Evolutionary conservation across 2,329 filamentous ascomycete species (phyloP).

Genomic region (Exserohilum turcica): DNA sequence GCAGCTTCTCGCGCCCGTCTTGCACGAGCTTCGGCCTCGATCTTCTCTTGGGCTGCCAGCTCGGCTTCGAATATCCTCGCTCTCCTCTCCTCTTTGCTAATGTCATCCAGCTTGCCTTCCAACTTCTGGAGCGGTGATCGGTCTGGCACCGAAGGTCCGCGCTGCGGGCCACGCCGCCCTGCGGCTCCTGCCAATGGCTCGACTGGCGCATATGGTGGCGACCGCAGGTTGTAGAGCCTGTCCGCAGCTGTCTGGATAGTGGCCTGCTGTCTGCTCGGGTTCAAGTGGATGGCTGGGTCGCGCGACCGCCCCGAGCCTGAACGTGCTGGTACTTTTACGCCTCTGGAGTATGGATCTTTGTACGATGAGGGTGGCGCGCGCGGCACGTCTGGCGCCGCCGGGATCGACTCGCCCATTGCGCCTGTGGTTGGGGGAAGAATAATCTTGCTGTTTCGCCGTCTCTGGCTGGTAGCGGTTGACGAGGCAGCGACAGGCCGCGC

Average conservation of each 20-base stretch:
- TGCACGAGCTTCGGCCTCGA: constrained; percentile 49
- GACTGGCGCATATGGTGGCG: constrained; percentile 37
- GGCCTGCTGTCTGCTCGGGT: constrained; percentile 43
- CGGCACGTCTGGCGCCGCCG: constrained; percentile 65
- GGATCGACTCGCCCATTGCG: constrained; percentile 30
- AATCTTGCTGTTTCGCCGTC: constrained; percentile 41
- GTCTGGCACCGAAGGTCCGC: constrained; percentile 69
- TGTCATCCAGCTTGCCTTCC: constrained; percentile 86
- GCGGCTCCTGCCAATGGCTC: constrained; percentile 37
- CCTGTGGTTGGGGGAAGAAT: constrained; percentile 34
- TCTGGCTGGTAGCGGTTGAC: constrained; percentile 36
- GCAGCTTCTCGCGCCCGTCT: constrained; percentile 40
- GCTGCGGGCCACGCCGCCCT: constrained; percentile 32
- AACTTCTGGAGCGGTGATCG: constrained; percentile 91
- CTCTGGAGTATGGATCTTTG: constrained; percentile 44
- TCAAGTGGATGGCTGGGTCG: constrained; percentile 42
- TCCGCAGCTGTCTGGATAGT: constrained; percentile 40
- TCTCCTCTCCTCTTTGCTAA: constrained; percentile 94
- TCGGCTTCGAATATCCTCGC: constrained; percentile 85
- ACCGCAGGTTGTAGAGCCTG: constrained; percentile 39
- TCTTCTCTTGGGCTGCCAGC: constrained; percentile 68
- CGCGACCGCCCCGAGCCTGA: constrained; percentile 36
- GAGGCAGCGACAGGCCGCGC: constrained; percentile 30
- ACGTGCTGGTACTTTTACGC: constrained; percentile 31
- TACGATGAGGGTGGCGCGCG: constrained; percentile 55